These are phyloP conservation scores for Dictyostelium citrinum DNA, from an alignment of 78 protist genomes.

Conservation along the genomic window DNA sequence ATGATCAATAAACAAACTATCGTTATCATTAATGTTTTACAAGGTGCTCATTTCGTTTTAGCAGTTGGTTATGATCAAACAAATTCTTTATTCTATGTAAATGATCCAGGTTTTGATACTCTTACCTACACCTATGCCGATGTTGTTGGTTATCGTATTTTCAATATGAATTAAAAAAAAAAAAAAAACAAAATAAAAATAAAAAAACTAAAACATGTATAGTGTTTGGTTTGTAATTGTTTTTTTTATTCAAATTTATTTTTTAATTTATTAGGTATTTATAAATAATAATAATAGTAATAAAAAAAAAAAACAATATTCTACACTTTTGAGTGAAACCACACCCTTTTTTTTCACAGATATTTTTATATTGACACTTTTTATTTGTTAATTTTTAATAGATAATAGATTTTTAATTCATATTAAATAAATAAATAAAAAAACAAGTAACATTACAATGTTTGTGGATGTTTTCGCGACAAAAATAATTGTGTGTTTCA, in stretches of 20 bases:
- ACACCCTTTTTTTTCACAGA: neutral
- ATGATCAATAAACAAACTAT: constrained; percentile 12
- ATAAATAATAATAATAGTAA: too few relatives aligned
- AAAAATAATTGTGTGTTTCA: too few relatives aligned
- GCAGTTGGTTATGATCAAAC: constrained; percentile 34
- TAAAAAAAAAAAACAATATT: too few relatives aligned
- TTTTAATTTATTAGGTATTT: too few relatives aligned
- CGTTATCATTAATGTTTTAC: constrained; percentile 36
- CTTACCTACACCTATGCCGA: neutral
- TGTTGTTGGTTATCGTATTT: constrained; percentile 65
- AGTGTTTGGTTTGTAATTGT: neutral
- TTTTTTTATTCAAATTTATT: too few relatives aligned
- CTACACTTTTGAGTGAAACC: neutral
- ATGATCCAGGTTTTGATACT: constrained; percentile 56
- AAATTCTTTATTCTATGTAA: constrained; percentile 25
- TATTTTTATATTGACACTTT: neutral
- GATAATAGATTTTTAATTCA: neutral
- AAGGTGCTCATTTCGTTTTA: constrained; percentile 63
- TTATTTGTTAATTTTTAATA: neutral
- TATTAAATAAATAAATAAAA: neutral
- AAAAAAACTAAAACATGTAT: neutral
- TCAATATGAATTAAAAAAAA: constrained; percentile 4
- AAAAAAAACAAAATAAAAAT: neutral
- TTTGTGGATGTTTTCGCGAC: neutral
- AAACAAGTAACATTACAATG: neutral